Base-by-base conservation (phyloP, 2,329 filamentous ascomycete genomes). In the Botryosphaeria agaves region DNA sequence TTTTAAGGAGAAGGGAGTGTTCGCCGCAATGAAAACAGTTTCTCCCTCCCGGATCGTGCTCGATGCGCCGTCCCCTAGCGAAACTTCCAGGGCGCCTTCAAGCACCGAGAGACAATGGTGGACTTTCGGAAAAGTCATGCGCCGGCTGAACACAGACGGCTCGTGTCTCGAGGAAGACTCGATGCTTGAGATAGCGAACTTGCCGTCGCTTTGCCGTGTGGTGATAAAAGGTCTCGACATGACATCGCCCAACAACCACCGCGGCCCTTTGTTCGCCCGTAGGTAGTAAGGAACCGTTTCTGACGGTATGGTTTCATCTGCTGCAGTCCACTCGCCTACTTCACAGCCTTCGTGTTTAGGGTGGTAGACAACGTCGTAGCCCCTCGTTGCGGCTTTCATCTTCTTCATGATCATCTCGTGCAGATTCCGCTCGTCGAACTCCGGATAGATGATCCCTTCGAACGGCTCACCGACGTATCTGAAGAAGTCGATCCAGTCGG, bases 401-500 rank as follows among this genome's bases (percentile, higher is more conserved):
- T 66, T 69, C 11, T 63, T 64, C 15, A 70, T 59, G 18, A 71
- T 41, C 0, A 63, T 45, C 15, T 59, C 52, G 26, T 57, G 57
- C 2, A 67, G 47, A 38, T 68, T 61, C 1, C 67, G 59, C n/a
- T 57, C 40, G 41, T 72, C 67, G 20, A 50, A 45, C 30, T 66
- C 59, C 1, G 67, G 66, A 11, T 65, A 56, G 12, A 69, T 37
- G 1, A 62, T 39, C 1, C 66, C 65, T 3, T 48, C 37, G 33
- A 62, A 70, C 0, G 61, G 51, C 43, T 72, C 66, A 17, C 57
- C 58, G 5, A 72, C 58, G 41, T 67, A 63, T 29, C 67, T 58
- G 51, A 72, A 72, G 51, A 72, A 72, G 38, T 72, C 66, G 17
- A 69, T 52, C 68, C 67, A 72, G 41, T 67, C 66, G 4, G 65